Conservation (phyloP, 805 yeast species). For the Spencermartinsiella europaea region DNA sequence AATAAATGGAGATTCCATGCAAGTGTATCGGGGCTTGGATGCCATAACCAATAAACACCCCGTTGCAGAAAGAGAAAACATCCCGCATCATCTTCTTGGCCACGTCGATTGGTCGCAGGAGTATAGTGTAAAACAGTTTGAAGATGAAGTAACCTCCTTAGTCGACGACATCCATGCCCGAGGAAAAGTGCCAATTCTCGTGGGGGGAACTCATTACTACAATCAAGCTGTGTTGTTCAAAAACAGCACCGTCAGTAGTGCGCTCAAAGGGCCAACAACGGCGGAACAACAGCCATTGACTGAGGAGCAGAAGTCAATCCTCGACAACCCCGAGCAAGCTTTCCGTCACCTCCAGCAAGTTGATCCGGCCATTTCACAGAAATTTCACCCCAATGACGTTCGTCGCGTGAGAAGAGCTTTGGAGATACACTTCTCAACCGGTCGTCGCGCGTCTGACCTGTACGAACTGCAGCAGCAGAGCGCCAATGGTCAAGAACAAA, state of each 20-base stretch:
- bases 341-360: conserved; percentile 36
- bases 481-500: background rate
- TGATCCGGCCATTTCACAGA: conserved; percentile 71
- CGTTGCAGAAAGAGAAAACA: conserved; percentile 60
- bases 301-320: conserved; percentile 36
- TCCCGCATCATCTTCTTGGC: conserved; percentile 84
- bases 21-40: conserved; percentile 70
- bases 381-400: conserved; percentile 88
- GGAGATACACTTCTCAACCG: conserved; percentile 69
- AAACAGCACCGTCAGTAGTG: conserved; percentile 54
- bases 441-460: conserved; percentile 61
- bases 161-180: conserved; percentile 52
- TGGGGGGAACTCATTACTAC: conserved; percentile 96
- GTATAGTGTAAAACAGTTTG: conserved; percentile 74
- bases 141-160: conserved; percentile 55
- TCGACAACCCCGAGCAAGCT: conserved; percentile 40
- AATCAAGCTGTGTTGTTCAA: conserved; percentile 69
- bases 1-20: conserved; percentile 97
- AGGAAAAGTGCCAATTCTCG: conserved; percentile 77
- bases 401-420: conserved; percentile 75
- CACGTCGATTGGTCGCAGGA: conserved; percentile 78
- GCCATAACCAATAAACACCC: conserved; percentile 94
- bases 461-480: conserved; percentile 52
- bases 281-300: conserved; percentile 21
- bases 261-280: conserved; percentile 1